Conservation (phyloP, 2,329 filamentous ascomycete species). For the Emmonsiellopsis sp. region DNA sequence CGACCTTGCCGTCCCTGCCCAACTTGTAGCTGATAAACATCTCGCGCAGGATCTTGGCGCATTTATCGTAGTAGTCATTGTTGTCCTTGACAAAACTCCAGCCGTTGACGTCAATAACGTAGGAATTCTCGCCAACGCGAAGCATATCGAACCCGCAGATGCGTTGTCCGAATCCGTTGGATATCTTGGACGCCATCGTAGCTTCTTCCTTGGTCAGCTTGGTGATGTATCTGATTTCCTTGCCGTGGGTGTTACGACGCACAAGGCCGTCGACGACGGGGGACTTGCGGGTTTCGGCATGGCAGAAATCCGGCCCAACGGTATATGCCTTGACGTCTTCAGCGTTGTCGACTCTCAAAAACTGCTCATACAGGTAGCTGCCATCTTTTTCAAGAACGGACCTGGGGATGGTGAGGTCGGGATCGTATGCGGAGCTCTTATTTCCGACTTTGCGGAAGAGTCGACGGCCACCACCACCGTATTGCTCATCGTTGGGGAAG, state of each 20-base stretch:
- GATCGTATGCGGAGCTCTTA: constrained; percentile 93
- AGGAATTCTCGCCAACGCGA: constrained; percentile 79
- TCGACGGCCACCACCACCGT: constrained; percentile 80
- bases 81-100: constrained; percentile 99
- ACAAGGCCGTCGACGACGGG: constrained; percentile 95
- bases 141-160: constrained; percentile 95
- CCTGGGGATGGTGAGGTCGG: constrained; percentile 64
- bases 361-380: constrained; percentile 96
- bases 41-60: constrained; percentile 72
- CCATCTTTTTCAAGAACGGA: constrained; percentile 69
- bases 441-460: constrained; percentile 97
- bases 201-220: constrained; percentile 70
- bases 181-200: constrained; percentile 80
- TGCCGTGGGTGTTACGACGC: constrained; percentile 90
- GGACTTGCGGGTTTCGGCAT: constrained; percentile 93
- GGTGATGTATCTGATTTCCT: constrained; percentile 93
- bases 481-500: constrained; percentile 63
- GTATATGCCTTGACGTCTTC: constrained; percentile 99
- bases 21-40: constrained; percentile 75
- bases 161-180: constrained; percentile 81
- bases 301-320: constrained; percentile 84
- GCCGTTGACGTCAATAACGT: constrained; percentile 96
- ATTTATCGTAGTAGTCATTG: constrained; percentile 94
- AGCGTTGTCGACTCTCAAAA: constrained; percentile 90
- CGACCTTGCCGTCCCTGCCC: constrained; percentile 23